phyloP scores from a whole-genome alignment of 1,139 yeast species.

The Candida sp. region DNA sequence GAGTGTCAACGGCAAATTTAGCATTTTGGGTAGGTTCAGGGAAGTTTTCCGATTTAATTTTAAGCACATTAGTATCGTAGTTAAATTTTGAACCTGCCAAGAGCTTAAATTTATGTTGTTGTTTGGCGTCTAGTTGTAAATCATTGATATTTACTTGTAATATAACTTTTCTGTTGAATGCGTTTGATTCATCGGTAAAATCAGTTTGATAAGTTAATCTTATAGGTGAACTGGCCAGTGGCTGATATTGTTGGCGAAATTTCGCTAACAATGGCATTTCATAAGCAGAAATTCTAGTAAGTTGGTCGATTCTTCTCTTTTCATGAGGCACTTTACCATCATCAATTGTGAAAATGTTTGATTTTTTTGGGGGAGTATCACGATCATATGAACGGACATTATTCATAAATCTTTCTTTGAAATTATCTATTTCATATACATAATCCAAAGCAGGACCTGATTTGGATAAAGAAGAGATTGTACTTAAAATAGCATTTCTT shows the following conservation, averaged over 20 bases:
- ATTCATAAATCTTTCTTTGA: conserved; percentile 44
- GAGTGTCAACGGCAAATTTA: conserved; percentile 61
- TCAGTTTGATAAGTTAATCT: conserved; percentile 70
- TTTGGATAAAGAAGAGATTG: conserved; percentile 30
- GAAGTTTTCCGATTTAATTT: conserved; percentile 60
- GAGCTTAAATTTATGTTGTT: conserved; percentile 72
- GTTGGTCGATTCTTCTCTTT: conserved; percentile 37
- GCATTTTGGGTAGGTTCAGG: conserved; percentile 86
- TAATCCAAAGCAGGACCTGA: conserved; percentile 38
- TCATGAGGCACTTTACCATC: conserved; percentile 38
- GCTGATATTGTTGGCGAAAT: conserved; percentile 62
- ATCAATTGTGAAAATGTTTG: conserved; percentile 36
- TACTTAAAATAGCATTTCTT: conserved; percentile 45
- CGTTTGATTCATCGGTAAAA: conserved; percentile 66
- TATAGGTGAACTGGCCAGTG: conserved; percentile 52
- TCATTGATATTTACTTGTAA: conserved; percentile 52
- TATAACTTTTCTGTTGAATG: conserved; percentile 69
- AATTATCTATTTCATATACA: conserved; percentile 43
- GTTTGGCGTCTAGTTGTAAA: conserved; percentile 49
- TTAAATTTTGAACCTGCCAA: conserved; percentile 80
- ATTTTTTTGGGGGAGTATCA: conserved; percentile 39
- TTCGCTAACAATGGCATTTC: conserved; percentile 85
- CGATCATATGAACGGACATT: conserved; percentile 37
- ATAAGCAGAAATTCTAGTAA: conserved; percentile 82
- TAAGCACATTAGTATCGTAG: conserved; percentile 53